Evolutionary conservation across 441 rosid species (phyloP).

Genomic region (Manihot esculenta): DNA sequence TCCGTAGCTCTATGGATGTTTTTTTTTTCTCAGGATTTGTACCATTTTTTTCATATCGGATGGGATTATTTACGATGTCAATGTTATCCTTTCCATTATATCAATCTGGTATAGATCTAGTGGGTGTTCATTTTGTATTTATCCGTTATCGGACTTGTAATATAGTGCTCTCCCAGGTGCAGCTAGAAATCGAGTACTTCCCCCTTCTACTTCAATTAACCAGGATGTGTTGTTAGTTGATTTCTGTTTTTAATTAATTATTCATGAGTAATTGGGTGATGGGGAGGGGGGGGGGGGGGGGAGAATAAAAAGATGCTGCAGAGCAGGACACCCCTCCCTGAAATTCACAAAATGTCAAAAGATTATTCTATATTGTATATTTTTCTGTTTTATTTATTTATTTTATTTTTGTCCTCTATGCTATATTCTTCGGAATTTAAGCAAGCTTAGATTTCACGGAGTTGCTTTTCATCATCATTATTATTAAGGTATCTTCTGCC

Average conservation of each 20-base stretch:
- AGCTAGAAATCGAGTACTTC: background rate
- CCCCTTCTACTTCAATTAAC: background rate
- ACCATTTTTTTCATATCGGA: background rate
- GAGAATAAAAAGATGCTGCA: background rate
- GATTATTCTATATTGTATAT: background rate
- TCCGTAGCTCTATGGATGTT: background rate
- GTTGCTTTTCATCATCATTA: background rate
- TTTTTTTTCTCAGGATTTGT: background rate
- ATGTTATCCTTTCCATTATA: background rate
- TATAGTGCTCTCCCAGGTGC: background rate
- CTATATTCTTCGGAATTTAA: background rate
- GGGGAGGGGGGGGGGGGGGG: background rate
- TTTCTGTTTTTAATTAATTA: background rate
- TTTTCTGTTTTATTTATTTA: background rate
- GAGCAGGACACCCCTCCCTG: background rate
- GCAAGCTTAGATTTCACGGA: background rate
- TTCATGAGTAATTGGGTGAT: background rate
- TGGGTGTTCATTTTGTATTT: background rate
- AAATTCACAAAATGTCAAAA: background rate
- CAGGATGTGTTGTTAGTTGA: background rate
- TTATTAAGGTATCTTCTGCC: constrained; percentile 5
- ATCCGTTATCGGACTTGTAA: background rate
- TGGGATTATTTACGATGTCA: no score
- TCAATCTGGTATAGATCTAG: constrained; percentile 1
- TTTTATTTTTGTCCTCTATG: constrained; percentile 6